Base-by-base conservation (phyloP, 2,329 filamentous ascomycete genomes). In the Biscogniauxia marginata region DNA sequence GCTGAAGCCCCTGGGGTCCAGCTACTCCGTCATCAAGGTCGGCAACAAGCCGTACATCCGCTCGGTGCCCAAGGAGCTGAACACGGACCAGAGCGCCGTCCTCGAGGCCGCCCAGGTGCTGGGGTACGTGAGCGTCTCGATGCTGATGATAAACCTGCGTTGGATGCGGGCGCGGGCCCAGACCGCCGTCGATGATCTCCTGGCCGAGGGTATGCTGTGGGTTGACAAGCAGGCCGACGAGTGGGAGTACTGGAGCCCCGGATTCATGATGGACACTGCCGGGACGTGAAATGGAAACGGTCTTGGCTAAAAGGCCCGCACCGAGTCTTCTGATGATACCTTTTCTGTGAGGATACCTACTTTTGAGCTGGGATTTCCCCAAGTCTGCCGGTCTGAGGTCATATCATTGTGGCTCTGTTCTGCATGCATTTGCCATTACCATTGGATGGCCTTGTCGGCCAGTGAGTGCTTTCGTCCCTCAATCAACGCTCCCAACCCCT, bases 1-100 rank as follows among this genome's bases (percentile, higher is more conserved):
- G 11, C 83, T 99, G 21, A 85, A 88, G 65, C 95, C 95, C 0
- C 83, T 99, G 1, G 93, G 93, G 0, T 91, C 90, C 0, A 91
- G 92, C 18, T 97, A 96, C 74, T 88, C 86, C 22, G 87, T 96
- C 55, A 82, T 96, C 61, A 86, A 82, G 53, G 90, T 99, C 58
- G 95, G 95, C 7, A 86, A 86, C 62, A 90, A 89, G 68, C 84
- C 89, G 59, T 95, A 96, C 74, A 93, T 99, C 53, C 85, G 95
- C 23, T 96, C 91, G 3, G 87, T 99, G 44, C 95, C 95, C 1
- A 95, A 96, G 72, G 95, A 99, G 75, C 82, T 99, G 60, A 97
- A 96, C 71, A 93, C 86, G 13, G 95, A 99, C 71, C 95, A 99
- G 77, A 90, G 90, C 50, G 90, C 88, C 2, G 93, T 96, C 11